Percentiles rank a stretch among this genome's conserved stretches.
phyloP scores from a whole-genome alignment of 2,329 filamentous ascomycete genomes.

The Dactylellina haptotyla region DNA sequence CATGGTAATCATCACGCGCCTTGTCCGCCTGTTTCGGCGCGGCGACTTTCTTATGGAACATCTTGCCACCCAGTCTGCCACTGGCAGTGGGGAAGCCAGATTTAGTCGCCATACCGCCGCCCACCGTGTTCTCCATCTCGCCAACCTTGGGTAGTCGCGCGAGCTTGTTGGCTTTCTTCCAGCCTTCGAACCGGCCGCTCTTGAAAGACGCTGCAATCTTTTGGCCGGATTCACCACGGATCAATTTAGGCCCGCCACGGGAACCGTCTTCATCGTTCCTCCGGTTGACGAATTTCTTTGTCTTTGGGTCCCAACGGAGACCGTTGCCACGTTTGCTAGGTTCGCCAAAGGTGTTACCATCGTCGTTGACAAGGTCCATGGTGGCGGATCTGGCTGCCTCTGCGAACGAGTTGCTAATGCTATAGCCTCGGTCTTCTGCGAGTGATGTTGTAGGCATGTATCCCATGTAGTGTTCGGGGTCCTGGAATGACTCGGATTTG shows the following conservation, averaged over 20 bases:
- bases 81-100: conserved; percentile 71
- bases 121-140: conserved; percentile 72
- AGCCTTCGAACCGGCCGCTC: conserved; percentile 90
- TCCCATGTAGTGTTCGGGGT: conserved; percentile 93
- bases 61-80: conserved; percentile 56
- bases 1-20: conserved; percentile 87
- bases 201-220: conserved; percentile 96
- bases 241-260: conserved; percentile 72
- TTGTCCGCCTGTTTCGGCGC: conserved; percentile 95
- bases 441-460: conserved; percentile 86
- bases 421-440: conserved; percentile 90
- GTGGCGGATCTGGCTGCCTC: conserved; percentile 85
- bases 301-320: conserved; percentile 97
- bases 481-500: conserved; percentile 75
- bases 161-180: conserved; percentile 87
- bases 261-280: conserved; percentile 95
- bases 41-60: conserved; percentile 78
- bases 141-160: conserved; percentile 81
- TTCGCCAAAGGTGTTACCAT: conserved; percentile 77
- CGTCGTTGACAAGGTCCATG: conserved; percentile 94
- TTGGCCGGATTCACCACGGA: conserved; percentile 88
- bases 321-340: conserved; percentile 72
- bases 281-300: conserved; percentile 90
- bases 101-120: conserved; percentile 58
- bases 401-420: conserved; percentile 87